These are phyloP conservation scores for Metrosideros polymorpha DNA, from an alignment of 441 rosid genomes.

Conservation along the genomic window DNA sequence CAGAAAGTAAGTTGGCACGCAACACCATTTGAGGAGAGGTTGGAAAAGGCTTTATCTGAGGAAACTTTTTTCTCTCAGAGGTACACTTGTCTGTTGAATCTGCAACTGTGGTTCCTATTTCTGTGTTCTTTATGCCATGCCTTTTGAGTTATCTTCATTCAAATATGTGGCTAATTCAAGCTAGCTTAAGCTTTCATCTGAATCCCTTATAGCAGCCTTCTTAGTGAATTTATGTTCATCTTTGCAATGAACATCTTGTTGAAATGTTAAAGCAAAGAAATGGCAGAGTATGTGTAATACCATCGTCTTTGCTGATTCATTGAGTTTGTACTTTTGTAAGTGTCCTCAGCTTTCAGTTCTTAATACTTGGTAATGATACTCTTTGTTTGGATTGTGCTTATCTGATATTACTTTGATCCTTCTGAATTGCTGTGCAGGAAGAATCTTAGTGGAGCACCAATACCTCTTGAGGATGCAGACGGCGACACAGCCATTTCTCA, in stretches of 20 bases:
- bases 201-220: background rate
- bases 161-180: background rate
- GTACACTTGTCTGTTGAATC: slow-evolving; percentile 19
- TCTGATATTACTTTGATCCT: background rate
- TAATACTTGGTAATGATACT: background rate
- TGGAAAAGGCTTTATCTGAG: slow-evolving; percentile 88
- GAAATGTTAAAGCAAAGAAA: background rate
- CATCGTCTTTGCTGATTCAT: background rate
- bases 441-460: slow-evolving; percentile 14
- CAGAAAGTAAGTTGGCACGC: slow-evolving; percentile 99
- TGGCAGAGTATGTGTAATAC: background rate
- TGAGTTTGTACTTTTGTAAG: background rate
- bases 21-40: slow-evolving; percentile 92
- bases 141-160: background rate
- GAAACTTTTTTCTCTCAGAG: slow-evolving; percentile 46
- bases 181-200: background rate
- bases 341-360: background rate
- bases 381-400: background rate
- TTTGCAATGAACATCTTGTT: background rate
- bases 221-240: background rate
- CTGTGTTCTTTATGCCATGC: background rate
- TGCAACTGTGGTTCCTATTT: background rate
- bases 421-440: slow-evolving; percentile 22
- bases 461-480: slow-evolving; percentile 34
- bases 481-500: slow-evolving; percentile 56